These are phyloP conservation scores for Terana coerulea DNA, from an alignment of 768 basidiomycete genomes.

Conservation along the genomic window DNA sequence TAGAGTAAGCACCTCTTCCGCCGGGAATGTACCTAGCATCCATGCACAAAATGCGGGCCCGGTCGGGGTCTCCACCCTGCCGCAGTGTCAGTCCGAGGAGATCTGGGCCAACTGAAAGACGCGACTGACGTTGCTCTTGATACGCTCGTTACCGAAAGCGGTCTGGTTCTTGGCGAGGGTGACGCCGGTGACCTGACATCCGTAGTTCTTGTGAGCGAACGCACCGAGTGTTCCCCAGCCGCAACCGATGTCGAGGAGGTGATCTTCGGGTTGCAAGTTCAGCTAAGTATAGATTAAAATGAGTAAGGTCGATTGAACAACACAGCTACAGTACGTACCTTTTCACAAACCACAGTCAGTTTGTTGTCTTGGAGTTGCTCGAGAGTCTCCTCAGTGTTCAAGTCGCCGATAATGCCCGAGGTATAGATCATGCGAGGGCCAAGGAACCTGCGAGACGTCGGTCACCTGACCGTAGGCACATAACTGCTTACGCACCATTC, in stretches of 20 bases:
- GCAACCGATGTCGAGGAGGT: constrained; percentile 81
- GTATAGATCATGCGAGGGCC: constrained; percentile 98
- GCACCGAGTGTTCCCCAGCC: constrained; percentile 97
- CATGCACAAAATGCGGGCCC: constrained; percentile 87
- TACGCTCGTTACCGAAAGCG: constrained; percentile 86
- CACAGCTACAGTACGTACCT: constrained; percentile 29
- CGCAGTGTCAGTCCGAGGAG: neutral
- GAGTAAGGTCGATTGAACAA: neutral
- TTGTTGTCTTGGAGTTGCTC: constrained; percentile 99
- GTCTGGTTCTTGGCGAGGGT: constrained; percentile 91
- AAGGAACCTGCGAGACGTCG: constrained; percentile 61
- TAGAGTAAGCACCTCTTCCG: constrained; percentile 72
- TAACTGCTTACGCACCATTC: constrained; percentile 50
- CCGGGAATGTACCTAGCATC: constrained; percentile 91
- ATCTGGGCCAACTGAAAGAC: neutral
- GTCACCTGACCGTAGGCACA: neutral
- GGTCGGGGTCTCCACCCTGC: constrained; percentile 42
- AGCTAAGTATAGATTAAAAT: constrained; percentile 34
- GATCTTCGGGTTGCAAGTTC: constrained; percentile 81
- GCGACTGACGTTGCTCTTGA: constrained; percentile 69
- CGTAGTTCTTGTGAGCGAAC: constrained; percentile 96
- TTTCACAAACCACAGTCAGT: constrained; percentile 90
- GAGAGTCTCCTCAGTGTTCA: constrained; percentile 72
- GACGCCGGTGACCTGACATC: constrained; percentile 93
- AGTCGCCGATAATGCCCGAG: constrained; percentile 78